Evolutionary conservation across 2,329 filamentous ascomycete species (phyloP).

Genomic region (Fusarium neocosmosporiellum): DNA sequence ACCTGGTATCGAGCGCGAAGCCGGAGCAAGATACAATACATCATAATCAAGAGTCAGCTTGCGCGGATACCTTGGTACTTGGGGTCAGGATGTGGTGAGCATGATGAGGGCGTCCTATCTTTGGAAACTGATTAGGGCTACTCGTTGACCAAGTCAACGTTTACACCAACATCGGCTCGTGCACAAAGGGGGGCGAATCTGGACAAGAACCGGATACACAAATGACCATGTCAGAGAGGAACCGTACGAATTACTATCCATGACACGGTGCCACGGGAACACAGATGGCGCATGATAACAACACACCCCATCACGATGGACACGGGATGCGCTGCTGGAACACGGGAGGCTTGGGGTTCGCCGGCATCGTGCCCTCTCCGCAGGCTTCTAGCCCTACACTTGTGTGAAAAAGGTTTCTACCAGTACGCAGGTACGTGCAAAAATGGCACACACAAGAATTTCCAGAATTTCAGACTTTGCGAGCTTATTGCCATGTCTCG

Average conservation of each 20-base stretch:
- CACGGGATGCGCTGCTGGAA: slow-evolving; percentile 31
- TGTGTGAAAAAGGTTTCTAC: slow-evolving; percentile 23
- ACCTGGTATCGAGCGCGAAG: slow-evolving; percentile 15
- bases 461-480: slow-evolving; percentile 17
- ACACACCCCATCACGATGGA: slow-evolving; percentile 32
- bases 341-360: slow-evolving; percentile 36
- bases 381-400: slow-evolving; percentile 37
- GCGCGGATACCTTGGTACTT: slow-evolving; percentile 13
- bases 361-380: slow-evolving; percentile 19
- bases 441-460: slow-evolving; percentile 35
- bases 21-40: slow-evolving; percentile 15
- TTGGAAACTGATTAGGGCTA: slow-evolving; percentile 35
- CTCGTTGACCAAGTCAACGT: slow-evolving; percentile 13
- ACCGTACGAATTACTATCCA: slow-evolving; percentile 32
- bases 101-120: slow-evolving; percentile 20
- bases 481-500: slow-evolving; percentile 33
- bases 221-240: slow-evolving; percentile 25
- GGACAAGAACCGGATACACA: slow-evolving; percentile 21
- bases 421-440: slow-evolving; percentile 31
- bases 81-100: slow-evolving; percentile 21
- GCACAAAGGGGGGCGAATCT: slow-evolving; percentile 22
- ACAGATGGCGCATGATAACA: slow-evolving; percentile 27
- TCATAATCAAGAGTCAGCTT: slow-evolving; percentile 11
- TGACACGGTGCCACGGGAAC: slow-evolving; percentile 40
- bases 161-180: slow-evolving; percentile 10